Evolutionary conservation across 306 rosid genomes (phyloP).

Genomic region (Cercis canadensis): DNA sequence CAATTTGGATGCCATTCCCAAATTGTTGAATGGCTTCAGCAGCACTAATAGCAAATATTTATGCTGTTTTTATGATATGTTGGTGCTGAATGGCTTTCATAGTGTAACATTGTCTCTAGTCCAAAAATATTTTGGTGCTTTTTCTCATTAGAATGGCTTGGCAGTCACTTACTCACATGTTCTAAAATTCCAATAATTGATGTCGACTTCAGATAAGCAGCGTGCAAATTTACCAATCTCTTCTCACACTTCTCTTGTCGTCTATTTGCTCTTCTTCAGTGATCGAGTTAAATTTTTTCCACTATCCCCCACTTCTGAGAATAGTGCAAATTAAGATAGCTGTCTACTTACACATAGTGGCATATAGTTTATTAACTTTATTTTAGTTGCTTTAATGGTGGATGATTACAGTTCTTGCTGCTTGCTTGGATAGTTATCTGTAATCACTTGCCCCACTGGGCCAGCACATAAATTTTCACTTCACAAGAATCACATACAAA

Average conservation of each 20-base stretch:
- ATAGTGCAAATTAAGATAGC: constrained; percentile 6
- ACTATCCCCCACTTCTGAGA: constrained; percentile 23
- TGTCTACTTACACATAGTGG: neutral
- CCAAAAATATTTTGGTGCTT: too few species aligned
- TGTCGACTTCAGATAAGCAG: neutral
- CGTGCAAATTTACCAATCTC: constrained; percentile 2
- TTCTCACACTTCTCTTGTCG: neutral
- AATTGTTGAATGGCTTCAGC: neutral
- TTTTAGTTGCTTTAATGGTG: too few species aligned
- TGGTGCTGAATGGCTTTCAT: neutral
- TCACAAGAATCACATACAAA: neutral
- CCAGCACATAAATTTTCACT: neutral
- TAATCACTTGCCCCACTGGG: neutral
- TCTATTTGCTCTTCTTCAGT: constrained; percentile 26
- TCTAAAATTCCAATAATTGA: neutral
- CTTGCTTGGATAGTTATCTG: too few species aligned
- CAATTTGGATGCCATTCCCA: neutral
- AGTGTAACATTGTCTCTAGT: too few species aligned
- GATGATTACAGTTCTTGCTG: too few species aligned
- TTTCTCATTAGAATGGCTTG: neutral
- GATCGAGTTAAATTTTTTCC: constrained; percentile 8
- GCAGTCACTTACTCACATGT: neutral
- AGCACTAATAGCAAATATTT: neutral
- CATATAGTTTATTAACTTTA: too few species aligned
- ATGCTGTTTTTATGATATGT: neutral